Evolutionary conservation across 352 stramenopile species (phyloP).

Genomic region (Thalassiosira mediterranea): DNA sequence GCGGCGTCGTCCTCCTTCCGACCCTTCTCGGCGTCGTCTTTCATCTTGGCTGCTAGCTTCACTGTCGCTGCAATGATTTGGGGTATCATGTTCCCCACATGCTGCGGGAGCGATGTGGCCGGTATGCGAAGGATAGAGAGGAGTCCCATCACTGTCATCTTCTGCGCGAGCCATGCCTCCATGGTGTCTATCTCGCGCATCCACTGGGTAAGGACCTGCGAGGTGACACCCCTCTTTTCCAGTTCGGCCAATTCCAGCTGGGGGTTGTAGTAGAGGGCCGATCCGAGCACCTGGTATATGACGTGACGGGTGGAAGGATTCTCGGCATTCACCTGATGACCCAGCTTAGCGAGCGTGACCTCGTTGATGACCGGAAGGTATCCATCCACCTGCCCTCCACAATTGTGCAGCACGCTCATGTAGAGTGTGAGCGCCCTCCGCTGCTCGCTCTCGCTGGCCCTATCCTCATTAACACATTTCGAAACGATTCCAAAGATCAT

Average conservation of each 20-base stretch:
- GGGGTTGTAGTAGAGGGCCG: constrained; percentile 93
- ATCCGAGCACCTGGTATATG: constrained; percentile 91
- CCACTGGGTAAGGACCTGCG: constrained; percentile 91
- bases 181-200: constrained; percentile 86
- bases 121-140: constrained; percentile 90
- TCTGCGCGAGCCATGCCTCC: constrained; percentile 88
- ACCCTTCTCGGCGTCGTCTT: constrained; percentile 83
- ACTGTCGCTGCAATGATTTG: constrained; percentile 89
- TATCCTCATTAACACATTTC: constrained; percentile 79
- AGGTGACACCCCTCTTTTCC: constrained; percentile 88
- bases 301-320: constrained; percentile 79
- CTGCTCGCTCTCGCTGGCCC: constrained; percentile 74
- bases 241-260: constrained; percentile 88
- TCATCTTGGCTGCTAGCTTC: constrained; percentile 88
- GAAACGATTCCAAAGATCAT: constrained; percentile 81
- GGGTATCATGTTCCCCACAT: constrained; percentile 86
- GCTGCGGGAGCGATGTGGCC: constrained; percentile 73
- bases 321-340: constrained; percentile 76
- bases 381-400: constrained; percentile 68
- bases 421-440: constrained; percentile 79
- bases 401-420: constrained; percentile 83
- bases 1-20: constrained; percentile 85
- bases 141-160: constrained; percentile 92
- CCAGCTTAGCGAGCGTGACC: constrained; percentile 77
- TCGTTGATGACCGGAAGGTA: constrained; percentile 84